Conservation (phyloP, 2,329 filamentous ascomycete species). For the Epichloe uncinata region DNA sequence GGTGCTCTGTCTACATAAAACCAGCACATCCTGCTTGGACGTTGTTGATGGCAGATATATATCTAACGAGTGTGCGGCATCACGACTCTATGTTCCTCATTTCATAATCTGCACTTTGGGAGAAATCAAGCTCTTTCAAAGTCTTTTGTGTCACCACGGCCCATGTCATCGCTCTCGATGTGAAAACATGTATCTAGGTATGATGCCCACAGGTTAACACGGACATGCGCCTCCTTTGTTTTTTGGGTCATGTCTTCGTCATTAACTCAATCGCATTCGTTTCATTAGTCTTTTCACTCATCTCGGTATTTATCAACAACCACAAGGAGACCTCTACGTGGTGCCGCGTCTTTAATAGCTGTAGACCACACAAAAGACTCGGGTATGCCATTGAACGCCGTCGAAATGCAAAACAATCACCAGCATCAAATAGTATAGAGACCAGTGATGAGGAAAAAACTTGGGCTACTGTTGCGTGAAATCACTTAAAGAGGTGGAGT, state of each 20-base stretch:
- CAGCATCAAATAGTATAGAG: not conserved
- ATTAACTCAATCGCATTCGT: slow-evolving; percentile 2
- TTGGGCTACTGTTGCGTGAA: not conserved
- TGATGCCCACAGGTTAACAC: too few relatives aligned
- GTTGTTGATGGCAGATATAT: too few relatives aligned
- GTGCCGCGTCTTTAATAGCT: slow-evolving; percentile 1
- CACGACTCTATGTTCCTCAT: too few relatives aligned
- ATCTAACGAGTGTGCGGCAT: too few relatives aligned
- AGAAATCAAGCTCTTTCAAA: too few relatives aligned
- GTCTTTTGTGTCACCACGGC: too few relatives aligned
- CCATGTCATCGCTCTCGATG: too few relatives aligned
- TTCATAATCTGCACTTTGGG: too few relatives aligned
- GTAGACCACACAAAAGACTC: slow-evolving; percentile 9
- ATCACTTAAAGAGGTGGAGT: not conserved
- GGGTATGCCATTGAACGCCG: slow-evolving; percentile 23
- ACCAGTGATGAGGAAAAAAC: not conserved
- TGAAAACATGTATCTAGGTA: too few relatives aligned
- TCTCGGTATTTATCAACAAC: not conserved
- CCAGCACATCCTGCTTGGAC: too few relatives aligned
- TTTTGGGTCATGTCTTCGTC: not conserved
- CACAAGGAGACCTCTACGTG: not conserved
- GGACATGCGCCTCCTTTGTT: too few relatives aligned
- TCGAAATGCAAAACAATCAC: slow-evolving; percentile 16
- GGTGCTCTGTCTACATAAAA: too few relatives aligned
- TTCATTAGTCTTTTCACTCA: slow-evolving; percentile 1